These are phyloP conservation scores for Coriolopsis trogii DNA, from an alignment of 1,284 basidiomycete species.

Conservation along the genomic window DNA sequence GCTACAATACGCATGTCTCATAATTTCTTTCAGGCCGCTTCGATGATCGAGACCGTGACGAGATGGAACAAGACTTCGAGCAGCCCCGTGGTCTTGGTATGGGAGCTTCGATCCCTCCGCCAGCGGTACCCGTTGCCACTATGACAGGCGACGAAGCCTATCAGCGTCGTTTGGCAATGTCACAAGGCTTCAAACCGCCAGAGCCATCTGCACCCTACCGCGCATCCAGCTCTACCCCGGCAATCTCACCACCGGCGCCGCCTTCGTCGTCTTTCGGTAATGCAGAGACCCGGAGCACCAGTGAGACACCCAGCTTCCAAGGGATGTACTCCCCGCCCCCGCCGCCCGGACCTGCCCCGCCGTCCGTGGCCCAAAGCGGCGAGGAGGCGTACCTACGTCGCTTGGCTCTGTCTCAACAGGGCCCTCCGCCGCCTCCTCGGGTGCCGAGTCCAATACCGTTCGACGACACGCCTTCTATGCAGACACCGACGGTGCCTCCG, in stretches of 20 bases:
- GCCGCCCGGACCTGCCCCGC: conserved; percentile 22
- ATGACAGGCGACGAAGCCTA: conserved; percentile 65
- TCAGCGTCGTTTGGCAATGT: conserved; percentile 56
- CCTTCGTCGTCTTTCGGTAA: conserved; percentile 23
- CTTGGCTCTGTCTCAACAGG: conserved; percentile 52
- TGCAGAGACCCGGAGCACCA: conserved; percentile 26
- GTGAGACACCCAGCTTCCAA: conserved; percentile 33
- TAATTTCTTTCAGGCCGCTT: conserved; percentile 50
- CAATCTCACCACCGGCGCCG: background rate
- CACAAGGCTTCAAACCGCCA: conserved; percentile 31
- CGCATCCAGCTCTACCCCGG: conserved; percentile 5
- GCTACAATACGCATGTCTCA: background rate
- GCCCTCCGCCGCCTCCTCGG: conserved; percentile 35
- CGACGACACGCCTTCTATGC: conserved; percentile 41
- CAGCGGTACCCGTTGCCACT: conserved; percentile 33
- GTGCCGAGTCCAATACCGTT: conserved; percentile 32
- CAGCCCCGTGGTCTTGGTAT: conserved; percentile 37
- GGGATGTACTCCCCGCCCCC: conserved; percentile 3
- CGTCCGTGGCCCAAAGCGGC: conserved; percentile 48
- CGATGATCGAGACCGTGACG: conserved; percentile 55
- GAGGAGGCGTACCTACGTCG: conserved; percentile 73
- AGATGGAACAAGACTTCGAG: conserved; percentile 51
- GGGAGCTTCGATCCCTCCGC: conserved; percentile 30
- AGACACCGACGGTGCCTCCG: conserved; percentile 60
- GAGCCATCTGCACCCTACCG: conserved; percentile 10